Conservation (phyloP, 2,329 filamentous ascomycete species). For the Chrysoporthe puriensis region DNA sequence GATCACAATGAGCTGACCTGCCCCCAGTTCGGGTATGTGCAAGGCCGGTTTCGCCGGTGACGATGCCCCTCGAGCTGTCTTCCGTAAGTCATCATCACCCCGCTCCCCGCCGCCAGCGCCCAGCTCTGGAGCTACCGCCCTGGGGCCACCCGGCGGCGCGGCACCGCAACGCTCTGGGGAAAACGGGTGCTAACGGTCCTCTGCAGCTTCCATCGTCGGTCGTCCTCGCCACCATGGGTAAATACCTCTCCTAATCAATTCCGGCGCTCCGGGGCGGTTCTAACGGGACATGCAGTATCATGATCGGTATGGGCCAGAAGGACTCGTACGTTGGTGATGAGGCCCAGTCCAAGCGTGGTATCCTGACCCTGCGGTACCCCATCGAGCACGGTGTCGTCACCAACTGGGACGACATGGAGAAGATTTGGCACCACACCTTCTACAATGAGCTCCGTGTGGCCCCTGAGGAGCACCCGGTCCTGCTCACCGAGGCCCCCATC, state of each 20-base stretch:
- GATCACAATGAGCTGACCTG: conserved; percentile 42
- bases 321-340: conserved; percentile 99
- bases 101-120: conserved; percentile 33
- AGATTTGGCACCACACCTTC: conserved; percentile 99
- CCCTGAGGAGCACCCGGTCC: conserved; percentile 98
- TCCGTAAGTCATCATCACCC: conserved; percentile 77
- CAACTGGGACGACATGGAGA: conserved; percentile 99
- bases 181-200: conserved; percentile 15
- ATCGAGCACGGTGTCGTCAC: conserved; percentile 99
- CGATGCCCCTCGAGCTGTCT: conserved; percentile 99
- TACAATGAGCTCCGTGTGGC: conserved; percentile 99
- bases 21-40: conserved; percentile 97
- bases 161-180: conserved; percentile 12
- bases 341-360: conserved; percentile 99
- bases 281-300: conserved; percentile 65
- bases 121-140: conserved; percentile 8
- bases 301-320: conserved; percentile 99
- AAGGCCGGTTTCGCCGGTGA: conserved; percentile 99
- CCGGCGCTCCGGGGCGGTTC: conserved; percentile 3
- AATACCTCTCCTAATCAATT: conserved; percentile 75
- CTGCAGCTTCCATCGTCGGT: conserved; percentile 94
- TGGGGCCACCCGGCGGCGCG: conserved; percentile 7
- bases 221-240: conserved; percentile 99
- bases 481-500: conserved; percentile 99
- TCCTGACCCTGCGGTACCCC: conserved; percentile 98